Percentiles rank a stretch among this genome's conserved stretches.
Evolutionary conservation across 495 filamentous ascomycete species (phyloP).

Genomic region (Daldinia decipiens): DNA sequence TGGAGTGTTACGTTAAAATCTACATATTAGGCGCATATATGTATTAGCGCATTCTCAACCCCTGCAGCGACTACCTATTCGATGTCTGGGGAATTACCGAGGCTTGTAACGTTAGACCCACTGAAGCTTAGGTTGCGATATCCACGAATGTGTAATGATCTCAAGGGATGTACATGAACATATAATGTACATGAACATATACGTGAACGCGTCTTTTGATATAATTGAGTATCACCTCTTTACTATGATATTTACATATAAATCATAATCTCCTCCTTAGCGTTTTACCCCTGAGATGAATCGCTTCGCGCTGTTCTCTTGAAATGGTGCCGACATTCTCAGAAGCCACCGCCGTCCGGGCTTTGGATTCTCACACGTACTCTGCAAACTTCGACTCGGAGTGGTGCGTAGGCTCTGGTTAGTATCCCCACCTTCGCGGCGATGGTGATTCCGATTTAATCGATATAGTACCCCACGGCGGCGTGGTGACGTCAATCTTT

Average conservation of each 20-base stretch:
- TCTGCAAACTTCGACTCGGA: conserved; percentile 65
- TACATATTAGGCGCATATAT: neutral
- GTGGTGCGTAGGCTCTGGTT: conserved; percentile 80
- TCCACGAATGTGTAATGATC: neutral
- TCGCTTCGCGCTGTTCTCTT: neutral
- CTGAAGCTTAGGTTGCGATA: neutral
- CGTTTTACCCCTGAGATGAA: neutral
- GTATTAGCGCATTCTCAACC: neutral
- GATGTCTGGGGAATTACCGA: neutral
- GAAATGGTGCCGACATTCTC: conserved; percentile 58
- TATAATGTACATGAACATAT: neutral
- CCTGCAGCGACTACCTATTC: neutral
- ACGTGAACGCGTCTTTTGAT: neutral
- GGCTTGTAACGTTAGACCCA: neutral
- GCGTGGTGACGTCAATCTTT: conserved; percentile 73
- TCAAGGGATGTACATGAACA: neutral
- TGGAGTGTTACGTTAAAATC: neutral
- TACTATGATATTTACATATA: neutral
- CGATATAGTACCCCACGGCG: conserved; percentile 76
- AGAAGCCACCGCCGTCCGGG: conserved; percentile 66
- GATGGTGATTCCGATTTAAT: neutral
- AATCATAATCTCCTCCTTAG: neutral
- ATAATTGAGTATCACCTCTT: neutral
- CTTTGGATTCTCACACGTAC: conserved; percentile 69
- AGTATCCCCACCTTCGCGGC: neutral